These are phyloP conservation scores for Debaryomycetaceae sp. DNA, from an alignment of 1,139 yeast genomes.

Conservation along the genomic window DNA sequence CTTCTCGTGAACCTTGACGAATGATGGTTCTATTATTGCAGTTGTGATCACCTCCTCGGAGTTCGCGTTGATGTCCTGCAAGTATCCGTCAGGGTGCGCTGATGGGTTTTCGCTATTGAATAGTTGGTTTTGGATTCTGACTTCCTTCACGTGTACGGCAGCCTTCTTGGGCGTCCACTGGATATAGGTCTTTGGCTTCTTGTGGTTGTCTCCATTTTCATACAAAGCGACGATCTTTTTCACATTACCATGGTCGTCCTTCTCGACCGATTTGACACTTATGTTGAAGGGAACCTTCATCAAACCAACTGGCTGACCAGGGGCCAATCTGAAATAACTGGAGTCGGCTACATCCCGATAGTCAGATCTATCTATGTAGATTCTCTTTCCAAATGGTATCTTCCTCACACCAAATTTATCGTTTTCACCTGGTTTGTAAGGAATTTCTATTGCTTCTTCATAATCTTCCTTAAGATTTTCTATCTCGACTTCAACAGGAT, in stretches of 20 bases:
- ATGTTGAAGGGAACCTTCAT: conserved; percentile 86
- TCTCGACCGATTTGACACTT: conserved; percentile 66
- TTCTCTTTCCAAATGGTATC: conserved; percentile 69
- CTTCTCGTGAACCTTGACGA: conserved; percentile 59
- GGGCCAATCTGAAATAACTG: conserved; percentile 86
- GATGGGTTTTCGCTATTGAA: conserved; percentile 92
- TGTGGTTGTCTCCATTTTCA: conserved; percentile 54
- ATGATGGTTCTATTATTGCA: conserved; percentile 79
- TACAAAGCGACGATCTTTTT: conserved; percentile 75
- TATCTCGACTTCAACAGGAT: conserved; percentile 79
- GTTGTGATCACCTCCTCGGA: conserved; percentile 65
- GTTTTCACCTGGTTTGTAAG: conserved; percentile 86
- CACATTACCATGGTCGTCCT: conserved; percentile 61
- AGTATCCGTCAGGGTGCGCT: conserved; percentile 81
- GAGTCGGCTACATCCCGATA: conserved; percentile 60
- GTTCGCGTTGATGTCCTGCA: conserved; percentile 76
- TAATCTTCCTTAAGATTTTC: conserved; percentile 79
- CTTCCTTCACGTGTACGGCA: conserved; percentile 60
- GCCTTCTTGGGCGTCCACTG: conserved; percentile 90
- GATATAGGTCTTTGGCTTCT: conserved; percentile 89
- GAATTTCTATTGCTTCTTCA: conserved; percentile 68
- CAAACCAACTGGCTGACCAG: conserved; percentile 94
- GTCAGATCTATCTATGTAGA: conserved; percentile 85
- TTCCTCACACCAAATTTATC: conserved; percentile 65
- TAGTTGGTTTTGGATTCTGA: conserved; percentile 82